Conservation (phyloP, 352 stramenopile genomes). For the Pythium aquatile region DNA sequence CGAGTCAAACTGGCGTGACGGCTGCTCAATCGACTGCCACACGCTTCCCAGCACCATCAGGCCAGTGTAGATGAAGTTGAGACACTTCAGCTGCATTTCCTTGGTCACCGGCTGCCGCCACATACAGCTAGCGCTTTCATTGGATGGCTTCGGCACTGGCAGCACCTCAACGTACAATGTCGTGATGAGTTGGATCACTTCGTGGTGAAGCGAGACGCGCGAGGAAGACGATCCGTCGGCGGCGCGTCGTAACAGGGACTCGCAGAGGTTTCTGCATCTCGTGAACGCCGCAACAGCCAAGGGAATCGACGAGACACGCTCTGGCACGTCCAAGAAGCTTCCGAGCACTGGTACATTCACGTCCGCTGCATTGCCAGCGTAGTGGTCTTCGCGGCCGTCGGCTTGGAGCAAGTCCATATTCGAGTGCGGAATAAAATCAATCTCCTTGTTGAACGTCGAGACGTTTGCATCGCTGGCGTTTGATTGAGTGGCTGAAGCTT, state of each 20-base stretch:
- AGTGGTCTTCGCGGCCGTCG: slow-evolving; percentile 63
- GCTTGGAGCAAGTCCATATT: slow-evolving; percentile 62
- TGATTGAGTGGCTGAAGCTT: slow-evolving; percentile 1
- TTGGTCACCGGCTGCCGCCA: slow-evolving; percentile 72
- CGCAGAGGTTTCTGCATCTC: slow-evolving; percentile 71
- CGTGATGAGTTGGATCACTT: slow-evolving; percentile 87
- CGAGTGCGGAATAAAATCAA: slow-evolving; percentile 50
- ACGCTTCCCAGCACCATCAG: slow-evolving; percentile 81
- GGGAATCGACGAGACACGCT: slow-evolving; percentile 70
- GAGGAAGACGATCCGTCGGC: slow-evolving; percentile 89
- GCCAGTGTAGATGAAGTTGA: slow-evolving; percentile 73
- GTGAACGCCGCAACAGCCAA: slow-evolving; percentile 81
- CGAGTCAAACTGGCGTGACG: slow-evolving; percentile 84
- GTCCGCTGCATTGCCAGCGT: slow-evolving; percentile 74
- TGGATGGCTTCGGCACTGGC: slow-evolving; percentile 48
- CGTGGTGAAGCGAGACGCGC: slow-evolving; percentile 82
- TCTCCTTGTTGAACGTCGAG: slow-evolving; percentile 30
- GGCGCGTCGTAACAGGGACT: slow-evolving; percentile 74
- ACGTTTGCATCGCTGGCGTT: slow-evolving; percentile 1
- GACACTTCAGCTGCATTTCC: slow-evolving; percentile 77
- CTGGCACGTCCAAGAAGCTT: slow-evolving; percentile 85
- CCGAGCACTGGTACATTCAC: slow-evolving; percentile 59
- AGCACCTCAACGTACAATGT: slow-evolving; percentile 82
- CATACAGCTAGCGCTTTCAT: slow-evolving; percentile 47
- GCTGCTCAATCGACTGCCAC: slow-evolving; percentile 89